A percentile compares a stretch with the other conserved stretches of the same genome.
phyloP scores from a whole-genome alignment of 192 early-diverging fungal genomes.

The Umbelopsis vinacea region DNA sequence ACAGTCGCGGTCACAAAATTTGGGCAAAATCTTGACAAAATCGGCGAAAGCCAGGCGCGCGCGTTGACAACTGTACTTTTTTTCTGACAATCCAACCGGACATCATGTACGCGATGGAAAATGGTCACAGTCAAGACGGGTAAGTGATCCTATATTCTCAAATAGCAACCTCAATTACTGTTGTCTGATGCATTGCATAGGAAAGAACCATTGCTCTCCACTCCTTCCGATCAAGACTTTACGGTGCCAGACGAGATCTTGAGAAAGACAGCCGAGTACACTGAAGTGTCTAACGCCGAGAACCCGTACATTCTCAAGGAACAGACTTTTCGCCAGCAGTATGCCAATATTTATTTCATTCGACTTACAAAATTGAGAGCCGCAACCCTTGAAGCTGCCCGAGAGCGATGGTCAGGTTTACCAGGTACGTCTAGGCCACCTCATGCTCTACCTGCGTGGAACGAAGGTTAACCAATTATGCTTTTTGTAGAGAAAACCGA shows the following conservation, averaged over 20 bases:
- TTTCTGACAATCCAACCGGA: background rate
- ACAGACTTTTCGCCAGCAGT: conserved; percentile 79
- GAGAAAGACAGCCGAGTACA: conserved; percentile 29
- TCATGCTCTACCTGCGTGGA: too few relatives aligned
- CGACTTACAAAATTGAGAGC: conserved; percentile 71
- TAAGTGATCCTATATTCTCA: background rate
- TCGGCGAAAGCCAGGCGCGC: background rate
- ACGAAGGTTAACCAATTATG: too few relatives aligned
- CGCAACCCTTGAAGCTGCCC: conserved; percentile 60
- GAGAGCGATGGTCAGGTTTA: conserved; percentile 52
- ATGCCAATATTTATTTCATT: conserved; percentile 83
- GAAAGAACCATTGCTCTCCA: background rate
- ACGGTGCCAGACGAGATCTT: background rate
- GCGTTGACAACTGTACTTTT: background rate
- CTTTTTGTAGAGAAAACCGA: conserved; percentile 35
- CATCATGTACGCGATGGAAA: background rate
- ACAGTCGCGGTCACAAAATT: conserved; percentile 15
- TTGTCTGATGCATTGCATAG: background rate
- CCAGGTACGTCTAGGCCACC: conserved; percentile 25
- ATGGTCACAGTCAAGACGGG: background rate
- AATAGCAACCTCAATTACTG: background rate
- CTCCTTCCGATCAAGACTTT: conserved; percentile 4
- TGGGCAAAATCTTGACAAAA: background rate
- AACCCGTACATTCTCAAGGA: conserved; percentile 62
- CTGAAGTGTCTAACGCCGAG: conserved; percentile 31